phyloP scores from a whole-genome alignment of 192 early-diverging fungal genomes.

The Mortierella claussenii region DNA sequence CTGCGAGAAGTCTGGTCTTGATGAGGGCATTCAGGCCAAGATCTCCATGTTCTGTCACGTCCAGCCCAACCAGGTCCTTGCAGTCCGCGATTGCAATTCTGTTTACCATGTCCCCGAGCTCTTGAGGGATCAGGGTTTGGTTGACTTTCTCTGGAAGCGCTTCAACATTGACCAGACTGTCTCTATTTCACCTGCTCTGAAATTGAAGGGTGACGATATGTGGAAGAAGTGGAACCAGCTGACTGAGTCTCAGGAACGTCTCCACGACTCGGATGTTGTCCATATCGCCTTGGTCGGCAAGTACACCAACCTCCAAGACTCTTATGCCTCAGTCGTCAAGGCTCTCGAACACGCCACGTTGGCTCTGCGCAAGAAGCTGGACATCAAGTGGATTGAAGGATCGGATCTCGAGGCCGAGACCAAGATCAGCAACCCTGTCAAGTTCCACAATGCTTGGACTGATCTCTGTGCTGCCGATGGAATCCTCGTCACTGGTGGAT shows the following conservation, averaged over 20 bases:
- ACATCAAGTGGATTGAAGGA: slow-evolving; percentile 93
- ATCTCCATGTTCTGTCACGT: slow-evolving; percentile 99
- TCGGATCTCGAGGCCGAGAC: slow-evolving; percentile 83
- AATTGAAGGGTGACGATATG: slow-evolving; percentile 30
- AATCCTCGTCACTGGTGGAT: slow-evolving; percentile 96
- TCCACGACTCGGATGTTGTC: slow-evolving; percentile 71
- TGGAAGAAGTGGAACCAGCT: slow-evolving; percentile 38
- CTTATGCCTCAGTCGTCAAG: slow-evolving; percentile 96
- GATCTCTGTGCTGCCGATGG: slow-evolving; percentile 87
- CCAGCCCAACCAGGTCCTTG: slow-evolving; percentile 85
- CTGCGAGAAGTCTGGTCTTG: slow-evolving; percentile 68
- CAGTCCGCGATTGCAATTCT: slow-evolving; percentile 94
- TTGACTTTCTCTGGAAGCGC: slow-evolving; percentile 46
- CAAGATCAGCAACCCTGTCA: slow-evolving; percentile 78
- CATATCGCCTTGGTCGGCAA: slow-evolving; percentile 95
- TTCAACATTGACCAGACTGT: slow-evolving; percentile 38
- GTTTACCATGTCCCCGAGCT: slow-evolving; percentile 63
- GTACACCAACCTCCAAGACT: slow-evolving; percentile 94
- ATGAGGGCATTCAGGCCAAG: slow-evolving; percentile 85
- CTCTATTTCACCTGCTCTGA: slow-evolving; percentile 28
- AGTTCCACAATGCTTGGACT: slow-evolving; percentile 96
- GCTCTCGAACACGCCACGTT: slow-evolving; percentile 94
- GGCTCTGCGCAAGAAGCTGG: slow-evolving; percentile 83
- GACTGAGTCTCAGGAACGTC: slow-evolving; percentile 33
- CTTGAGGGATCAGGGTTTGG: slow-evolving; percentile 40